These are phyloP conservation scores for Fusarium stilboides DNA, from an alignment of 2,329 filamentous ascomycete genomes.

Conservation along the genomic window DNA sequence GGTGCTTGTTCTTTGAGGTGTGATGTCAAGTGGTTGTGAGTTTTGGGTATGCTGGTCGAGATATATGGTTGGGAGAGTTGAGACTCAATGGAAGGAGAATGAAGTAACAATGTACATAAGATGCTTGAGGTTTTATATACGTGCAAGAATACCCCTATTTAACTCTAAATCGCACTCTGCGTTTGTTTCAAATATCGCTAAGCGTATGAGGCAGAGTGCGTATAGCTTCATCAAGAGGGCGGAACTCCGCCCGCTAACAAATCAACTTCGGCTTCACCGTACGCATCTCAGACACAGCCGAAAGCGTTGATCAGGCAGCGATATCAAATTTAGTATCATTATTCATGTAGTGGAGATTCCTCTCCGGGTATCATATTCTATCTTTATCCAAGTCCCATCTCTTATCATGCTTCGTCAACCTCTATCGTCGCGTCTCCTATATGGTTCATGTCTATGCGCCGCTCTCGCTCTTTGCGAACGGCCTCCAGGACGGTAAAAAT, in stretches of 20 bases:
- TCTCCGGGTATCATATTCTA: constrained; percentile 47
- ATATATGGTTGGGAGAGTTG: not conserved
- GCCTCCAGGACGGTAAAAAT: constrained; percentile 49
- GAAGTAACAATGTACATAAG: not conserved
- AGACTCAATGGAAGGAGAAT: not conserved
- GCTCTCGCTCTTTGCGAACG: constrained; percentile 13
- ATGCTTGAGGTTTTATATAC: not conserved
- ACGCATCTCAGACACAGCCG: not conserved
- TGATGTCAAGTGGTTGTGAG: not conserved
- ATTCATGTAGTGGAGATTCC: constrained; percentile 26
- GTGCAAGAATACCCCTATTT: not conserved
- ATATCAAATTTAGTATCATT: not conserved
- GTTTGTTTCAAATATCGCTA: not conserved
- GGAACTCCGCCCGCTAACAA: constrained; percentile 45
- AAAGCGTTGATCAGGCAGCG: not conserved
- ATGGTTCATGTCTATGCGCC: constrained; percentile 35
- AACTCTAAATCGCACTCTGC: not conserved
- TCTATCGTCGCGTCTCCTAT: constrained; percentile 23
- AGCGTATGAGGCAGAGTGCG: not conserved
- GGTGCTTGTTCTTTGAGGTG: constrained; percentile 1
- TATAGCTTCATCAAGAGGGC: constrained; percentile 28
- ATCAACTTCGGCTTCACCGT: not conserved
- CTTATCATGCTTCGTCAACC: constrained; percentile 3
- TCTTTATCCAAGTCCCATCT: constrained; percentile 24
- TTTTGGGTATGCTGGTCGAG: not conserved